Evolutionary conservation across 2,329 filamentous ascomycete species (phyloP).

Genomic region (Fusarium floridanum): DNA sequence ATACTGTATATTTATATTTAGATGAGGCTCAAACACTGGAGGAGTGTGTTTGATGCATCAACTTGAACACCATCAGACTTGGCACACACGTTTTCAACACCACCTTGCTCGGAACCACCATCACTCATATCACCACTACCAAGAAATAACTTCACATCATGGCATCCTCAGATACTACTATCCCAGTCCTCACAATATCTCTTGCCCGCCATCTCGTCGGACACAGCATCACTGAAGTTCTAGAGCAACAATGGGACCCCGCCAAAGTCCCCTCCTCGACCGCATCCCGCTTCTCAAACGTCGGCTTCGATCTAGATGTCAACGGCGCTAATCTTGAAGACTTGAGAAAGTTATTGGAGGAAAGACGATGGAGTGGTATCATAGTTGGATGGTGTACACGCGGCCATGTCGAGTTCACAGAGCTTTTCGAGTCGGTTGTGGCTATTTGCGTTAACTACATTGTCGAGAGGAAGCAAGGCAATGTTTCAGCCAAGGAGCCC

Average conservation of each 20-base stretch:
- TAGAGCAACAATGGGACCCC: constrained; percentile 16
- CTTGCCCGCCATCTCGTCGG: constrained; percentile 16
- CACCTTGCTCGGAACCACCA: neutral
- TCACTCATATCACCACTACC: neutral
- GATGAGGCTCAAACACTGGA: neutral
- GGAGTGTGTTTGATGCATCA: neutral
- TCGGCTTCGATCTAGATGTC: constrained; percentile 18
- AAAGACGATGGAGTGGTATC: constrained; percentile 1
- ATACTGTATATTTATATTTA: neutral
- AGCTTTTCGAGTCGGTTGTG: constrained; percentile 13
- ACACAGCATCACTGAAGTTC: neutral
- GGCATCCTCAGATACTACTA: neutral
- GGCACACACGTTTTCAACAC: no score
- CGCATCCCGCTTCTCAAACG: constrained; percentile 6
- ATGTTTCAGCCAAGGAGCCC: neutral
- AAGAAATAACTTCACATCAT: neutral
- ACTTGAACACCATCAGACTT: neutral
- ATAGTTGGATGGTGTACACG: constrained; percentile 22
- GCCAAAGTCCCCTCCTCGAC: neutral
- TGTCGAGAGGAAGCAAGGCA: neutral
- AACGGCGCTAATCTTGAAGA: constrained; percentile 1
- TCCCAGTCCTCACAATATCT: constrained; percentile 12
- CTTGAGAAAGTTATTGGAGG: accelerated
- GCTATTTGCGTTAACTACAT: neutral
- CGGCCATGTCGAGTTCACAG: constrained; percentile 14